phyloP scores from a whole-genome alignment of 2,329 filamentous ascomycete species.

The Sclerotinia subarctica region DNA sequence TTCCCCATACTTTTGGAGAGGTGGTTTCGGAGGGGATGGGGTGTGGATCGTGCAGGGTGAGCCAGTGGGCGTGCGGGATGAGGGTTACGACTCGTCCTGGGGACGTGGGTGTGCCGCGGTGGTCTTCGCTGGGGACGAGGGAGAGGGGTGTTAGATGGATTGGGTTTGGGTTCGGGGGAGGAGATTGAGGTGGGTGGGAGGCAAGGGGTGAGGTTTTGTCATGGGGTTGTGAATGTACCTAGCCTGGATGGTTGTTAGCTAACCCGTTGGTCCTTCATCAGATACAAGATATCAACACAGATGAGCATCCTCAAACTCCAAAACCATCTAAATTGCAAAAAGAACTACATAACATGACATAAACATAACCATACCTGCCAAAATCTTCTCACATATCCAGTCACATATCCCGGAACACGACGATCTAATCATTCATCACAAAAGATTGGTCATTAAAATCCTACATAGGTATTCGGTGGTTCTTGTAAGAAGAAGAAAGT shows the following conservation, averaged over 20 bases:
- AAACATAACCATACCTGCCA: conserved; percentile 74
- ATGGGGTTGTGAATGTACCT: conserved; percentile 32
- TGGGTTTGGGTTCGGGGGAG: not conserved
- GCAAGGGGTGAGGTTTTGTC: not conserved
- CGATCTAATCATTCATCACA: conserved; percentile 55
- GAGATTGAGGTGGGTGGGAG: no score
- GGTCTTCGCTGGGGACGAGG: conserved; percentile 68
- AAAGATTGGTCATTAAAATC: not conserved
- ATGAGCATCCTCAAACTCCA: not conserved
- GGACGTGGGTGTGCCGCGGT: conserved; percentile 82
- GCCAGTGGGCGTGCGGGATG: conserved; percentile 81
- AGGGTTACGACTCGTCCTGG: conserved; percentile 92
- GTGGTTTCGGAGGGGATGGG: conserved; percentile 41
- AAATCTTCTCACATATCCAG: conserved; percentile 90
- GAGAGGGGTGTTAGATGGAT: conserved; percentile 15
- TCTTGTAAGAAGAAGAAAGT: not conserved
- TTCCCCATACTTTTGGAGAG: conserved; percentile 77
- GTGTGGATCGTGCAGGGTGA: conserved; percentile 61
- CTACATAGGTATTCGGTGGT: not conserved
- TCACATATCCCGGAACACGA: conserved; percentile 83
- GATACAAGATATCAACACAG: no score
- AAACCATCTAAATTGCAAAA: not conserved
- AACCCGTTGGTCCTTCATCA: conserved; percentile 8
- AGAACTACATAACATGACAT: not conserved
- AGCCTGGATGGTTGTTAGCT: conserved; percentile 31